Base-by-base conservation (phyloP, 2,329 filamentous ascomycete genomes). In the Nigrospora sphaerica region DNA sequence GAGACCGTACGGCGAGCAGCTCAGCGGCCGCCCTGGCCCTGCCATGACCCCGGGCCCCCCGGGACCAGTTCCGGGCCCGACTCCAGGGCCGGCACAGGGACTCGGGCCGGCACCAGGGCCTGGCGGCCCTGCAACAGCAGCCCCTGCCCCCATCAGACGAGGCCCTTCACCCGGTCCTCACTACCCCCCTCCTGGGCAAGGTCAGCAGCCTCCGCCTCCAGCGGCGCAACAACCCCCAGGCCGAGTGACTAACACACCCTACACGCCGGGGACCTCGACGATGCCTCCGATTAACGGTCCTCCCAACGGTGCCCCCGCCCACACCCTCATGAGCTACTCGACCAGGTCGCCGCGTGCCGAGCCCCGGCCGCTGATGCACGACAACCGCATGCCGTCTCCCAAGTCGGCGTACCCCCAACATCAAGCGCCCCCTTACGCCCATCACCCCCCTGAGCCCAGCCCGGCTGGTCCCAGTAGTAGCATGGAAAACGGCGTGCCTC, bases 321-420 rank as follows among this genome's bases (percentile, higher is more conserved):
- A 74, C 42, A 68, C 71, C 16, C 69, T 89, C 57, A 84, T 88
- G 56, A 80, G 85, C 16, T 95, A 92, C 69, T 81, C 84, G 47
- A 80, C 83, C 31, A 82, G 82, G 57, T 95, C 87, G 63, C 88
- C 91, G 49, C 81, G 88, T n/a, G 81, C 86, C 43, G 92, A 96
- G 54, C 83, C 90, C 32, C 56, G 61, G 40, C 81, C 90, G 44
- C 85, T 86, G 2, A 77, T 93, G 52, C 80, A 92, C 54, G 91
- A 95, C 54, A 88, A 85, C 60, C 83, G 87, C 49, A 86, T 91
- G 67, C 81, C 88, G n/a, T 96, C 92, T n/a, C 91, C 91, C 49
- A 91, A 90, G 59, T 86, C 88, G 35, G 83, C 81, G 9, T 95
- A 93, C 59, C 83, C 86, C 6, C 88, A 91, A 58, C 87, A 88